Percentiles rank a stretch among this genome's conserved stretches.
Conservation (phyloP, 495 filamentous ascomycete genomes). For the Oleoguttula mirabilis region DNA sequence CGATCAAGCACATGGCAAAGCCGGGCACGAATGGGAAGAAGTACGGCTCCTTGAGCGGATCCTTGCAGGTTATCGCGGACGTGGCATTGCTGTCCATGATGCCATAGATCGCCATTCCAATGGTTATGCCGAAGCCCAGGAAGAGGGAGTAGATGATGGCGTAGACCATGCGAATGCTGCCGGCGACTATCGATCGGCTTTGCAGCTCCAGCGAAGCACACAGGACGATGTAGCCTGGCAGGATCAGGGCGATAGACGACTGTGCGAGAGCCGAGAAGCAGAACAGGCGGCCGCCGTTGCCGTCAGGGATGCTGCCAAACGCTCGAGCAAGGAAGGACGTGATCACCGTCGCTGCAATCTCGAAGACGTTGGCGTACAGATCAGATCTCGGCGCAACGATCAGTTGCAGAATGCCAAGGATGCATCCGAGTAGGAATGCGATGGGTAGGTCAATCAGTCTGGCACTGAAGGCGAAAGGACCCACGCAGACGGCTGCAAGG, state of each 20-base stretch:
- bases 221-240: constrained; percentile 78
- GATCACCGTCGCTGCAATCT: constrained; percentile 73
- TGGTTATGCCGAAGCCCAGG: constrained; percentile 93
- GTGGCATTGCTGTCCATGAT: constrained; percentile 65
- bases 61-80: constrained; percentile 56
- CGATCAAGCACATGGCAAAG: constrained; percentile 71
- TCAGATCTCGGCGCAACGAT: constrained; percentile 68
- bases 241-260: constrained; percentile 79
- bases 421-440: constrained; percentile 69
- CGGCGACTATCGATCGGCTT: constrained; percentile 72
- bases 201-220: constrained; percentile 81
- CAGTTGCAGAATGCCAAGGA: constrained; percentile 73
- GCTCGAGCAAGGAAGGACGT: constrained; percentile 84
- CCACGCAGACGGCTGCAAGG: constrained; percentile 63
- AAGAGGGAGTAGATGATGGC: constrained; percentile 92
- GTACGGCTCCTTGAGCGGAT: constrained; percentile 49
- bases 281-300: constrained; percentile 52
- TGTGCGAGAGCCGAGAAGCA: constrained; percentile 91
- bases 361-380: constrained; percentile 79
- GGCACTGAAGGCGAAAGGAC: constrained; percentile 84
- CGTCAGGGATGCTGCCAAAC: constrained; percentile 62
- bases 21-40: constrained; percentile 63
- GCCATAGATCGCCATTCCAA: constrained; percentile 83
- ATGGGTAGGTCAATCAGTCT: constrained; percentile 80
- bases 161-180: constrained; percentile 90